phyloP scores from a whole-genome alignment of 768 basidiomycete species.

The Leccinum subtestaceum region DNA sequence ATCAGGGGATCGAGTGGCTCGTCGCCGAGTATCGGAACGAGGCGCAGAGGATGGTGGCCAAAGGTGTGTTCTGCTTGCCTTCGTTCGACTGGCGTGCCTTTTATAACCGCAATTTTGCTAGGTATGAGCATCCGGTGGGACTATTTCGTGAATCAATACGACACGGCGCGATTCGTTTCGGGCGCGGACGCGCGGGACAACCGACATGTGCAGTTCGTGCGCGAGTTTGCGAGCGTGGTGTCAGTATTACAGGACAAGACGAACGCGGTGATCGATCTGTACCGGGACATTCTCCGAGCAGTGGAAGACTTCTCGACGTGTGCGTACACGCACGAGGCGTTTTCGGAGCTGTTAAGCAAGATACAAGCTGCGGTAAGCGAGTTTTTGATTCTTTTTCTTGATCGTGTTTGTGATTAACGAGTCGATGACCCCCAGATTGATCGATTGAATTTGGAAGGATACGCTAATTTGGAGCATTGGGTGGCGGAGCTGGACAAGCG shows the following conservation, averaged over 20 bases:
- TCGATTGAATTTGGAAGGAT: conserved; percentile 92
- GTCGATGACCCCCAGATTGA: conserved; percentile 62
- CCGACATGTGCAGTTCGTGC: conserved; percentile 88
- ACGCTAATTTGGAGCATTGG: conserved; percentile 91
- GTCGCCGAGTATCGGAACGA: conserved; percentile 94
- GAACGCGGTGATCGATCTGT: conserved; percentile 87
- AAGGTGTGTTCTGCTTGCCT: conserved; percentile 55
- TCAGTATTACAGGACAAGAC: conserved; percentile 96
- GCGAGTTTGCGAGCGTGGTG: conserved; percentile 92
- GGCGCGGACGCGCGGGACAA: conserved; percentile 78
- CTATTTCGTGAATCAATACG: conserved; percentile 92
- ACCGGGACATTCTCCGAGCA: conserved; percentile 78
- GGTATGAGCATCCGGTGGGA: conserved; percentile 98
- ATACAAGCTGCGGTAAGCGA: conserved; percentile 74
- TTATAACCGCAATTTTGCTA: conserved; percentile 28
- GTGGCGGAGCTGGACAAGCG: conserved; percentile 78
- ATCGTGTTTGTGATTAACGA: neutral
- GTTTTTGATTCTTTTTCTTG: neutral
- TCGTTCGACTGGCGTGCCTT: neutral
- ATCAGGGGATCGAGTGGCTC: conserved; percentile 90
- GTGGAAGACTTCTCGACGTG: conserved; percentile 16
- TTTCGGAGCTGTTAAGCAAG: conserved; percentile 42
- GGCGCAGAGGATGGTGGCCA: conserved; percentile 87
- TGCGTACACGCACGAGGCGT: too few species aligned
- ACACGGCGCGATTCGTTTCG: conserved; percentile 71